A percentile compares a stretch with the other conserved stretches of the same genome.
Evolutionary conservation across 345 rosid species (phyloP).

Genomic region (Citrus hindsii): DNA sequence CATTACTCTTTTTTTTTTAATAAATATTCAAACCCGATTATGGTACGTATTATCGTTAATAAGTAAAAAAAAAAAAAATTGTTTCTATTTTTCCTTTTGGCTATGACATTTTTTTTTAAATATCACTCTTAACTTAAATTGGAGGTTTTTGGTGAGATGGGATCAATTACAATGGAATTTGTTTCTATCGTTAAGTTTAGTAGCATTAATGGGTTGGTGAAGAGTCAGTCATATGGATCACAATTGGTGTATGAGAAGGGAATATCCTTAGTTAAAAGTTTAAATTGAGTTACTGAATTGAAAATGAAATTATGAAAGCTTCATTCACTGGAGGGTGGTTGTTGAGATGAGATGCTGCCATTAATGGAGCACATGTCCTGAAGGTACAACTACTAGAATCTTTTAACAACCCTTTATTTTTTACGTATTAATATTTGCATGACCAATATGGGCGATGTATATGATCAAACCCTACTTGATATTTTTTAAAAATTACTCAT

Average conservation of each 20-base stretch:
- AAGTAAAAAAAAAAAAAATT: not conserved
- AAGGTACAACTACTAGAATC: conserved; percentile 13
- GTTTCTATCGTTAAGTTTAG: not conserved
- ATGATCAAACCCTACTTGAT: not conserved
- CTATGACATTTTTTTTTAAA: not conserved
- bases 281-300: not conserved
- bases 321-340: conserved; percentile 22
- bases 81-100: not conserved
- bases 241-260: not conserved
- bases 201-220: not conserved
- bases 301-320: not conserved
- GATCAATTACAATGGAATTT: not conserved
- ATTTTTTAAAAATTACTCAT: not conserved
- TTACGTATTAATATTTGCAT: not conserved
- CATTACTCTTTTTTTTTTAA: not conserved
- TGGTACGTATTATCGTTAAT: not conserved
- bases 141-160: not conserved
- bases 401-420: not conserved
- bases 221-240: not conserved
- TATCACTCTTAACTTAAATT: too few relatives aligned
- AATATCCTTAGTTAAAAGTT: not conserved
- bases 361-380: conserved; percentile 23
- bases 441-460: not conserved
- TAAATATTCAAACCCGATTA: not conserved
- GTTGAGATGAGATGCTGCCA: conserved; percentile 22